Base-by-base conservation (phyloP, 1,284 basidiomycete species). In the Rhodotorula sp. region DNA sequence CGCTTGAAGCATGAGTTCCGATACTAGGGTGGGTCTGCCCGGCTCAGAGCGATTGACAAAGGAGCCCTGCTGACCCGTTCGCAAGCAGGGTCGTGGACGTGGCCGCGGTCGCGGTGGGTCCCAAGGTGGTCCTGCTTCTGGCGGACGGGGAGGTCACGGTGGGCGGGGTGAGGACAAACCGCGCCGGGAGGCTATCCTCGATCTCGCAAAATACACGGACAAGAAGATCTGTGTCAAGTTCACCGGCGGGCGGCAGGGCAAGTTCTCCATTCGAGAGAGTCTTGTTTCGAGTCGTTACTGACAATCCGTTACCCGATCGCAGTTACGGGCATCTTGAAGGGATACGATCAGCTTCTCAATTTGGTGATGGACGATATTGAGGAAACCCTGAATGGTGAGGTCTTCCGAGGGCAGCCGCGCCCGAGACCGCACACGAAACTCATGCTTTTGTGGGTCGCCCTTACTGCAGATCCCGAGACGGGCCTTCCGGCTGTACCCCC, bases 291-390 rank as follows among this genome's bases (percentile, higher is more conserved):
- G 3, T 22, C 46, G 12, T 4, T 3, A 26, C 26, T 30, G 17
- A 56, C 70, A 76, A 42, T 71, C 64, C 46, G 55, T 64, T 24
- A n/a, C n/a, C n/a, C 58, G 17, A 67, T 56, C 14, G 22, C 78
- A 98, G 96, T 98, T 58, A 90, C 88, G 24, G 95, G 95, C 17
- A 85, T 90, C 20, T 83, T 99, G 74, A 99, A 99, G 82, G 95
- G 95, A 20, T 98, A 89, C 79, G 96, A 99, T 82, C 95, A 98
- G 79, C 85, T 99, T 56, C 87, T 99, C 77, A 99, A 99, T 81
- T 87, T 99, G 67, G 95, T 95, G 61, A 86, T 95, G 66, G 93
- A 95, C 81, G 89, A 94, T 67, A 91, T 95, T 7, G 85, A 88
- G 77, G 93, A 95, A 80, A 84, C 87, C 33, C 67, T 92, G 14